Conservation (phyloP, 169 alveolate species). For the Plasmodium knowlesi region DNA sequence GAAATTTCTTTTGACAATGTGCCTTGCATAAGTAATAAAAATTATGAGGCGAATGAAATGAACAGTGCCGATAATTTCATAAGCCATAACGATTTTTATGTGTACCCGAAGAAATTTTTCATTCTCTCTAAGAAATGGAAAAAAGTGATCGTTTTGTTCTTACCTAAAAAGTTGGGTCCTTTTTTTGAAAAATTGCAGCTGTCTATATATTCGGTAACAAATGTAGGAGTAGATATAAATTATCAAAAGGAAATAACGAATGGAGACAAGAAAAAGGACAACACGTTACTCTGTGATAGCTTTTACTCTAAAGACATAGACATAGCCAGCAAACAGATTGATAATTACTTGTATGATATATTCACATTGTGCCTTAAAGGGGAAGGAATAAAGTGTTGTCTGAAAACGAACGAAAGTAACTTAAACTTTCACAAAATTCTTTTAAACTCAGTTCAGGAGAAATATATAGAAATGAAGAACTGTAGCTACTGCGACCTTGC, state of each 20-base stretch:
- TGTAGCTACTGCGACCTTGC: conserved; percentile 38
- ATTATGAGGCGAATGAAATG: neutral
- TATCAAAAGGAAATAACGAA: neutral
- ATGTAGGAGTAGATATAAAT: neutral
- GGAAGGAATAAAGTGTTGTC: conserved; percentile 54
- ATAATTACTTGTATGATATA: conserved; percentile 15
- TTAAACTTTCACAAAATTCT: conserved; percentile 63
- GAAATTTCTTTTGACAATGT: conserved; percentile 56
- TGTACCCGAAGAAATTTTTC: conserved; percentile 42
- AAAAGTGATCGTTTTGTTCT: conserved; percentile 52
- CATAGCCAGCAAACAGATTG: conserved; percentile 22
- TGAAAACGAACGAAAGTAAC: conserved; percentile 22
- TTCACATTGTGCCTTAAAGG: conserved; percentile 36
- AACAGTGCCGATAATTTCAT: conserved; percentile 12
- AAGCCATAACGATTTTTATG: conserved; percentile 56
- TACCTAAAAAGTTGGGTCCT: conserved; percentile 9
- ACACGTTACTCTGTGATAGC: neutral
- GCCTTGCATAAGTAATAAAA: neutral
- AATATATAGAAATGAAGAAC: conserved; percentile 32
- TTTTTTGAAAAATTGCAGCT: conserved; percentile 30
- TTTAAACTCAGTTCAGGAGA: conserved; percentile 36
- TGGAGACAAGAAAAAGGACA: neutral
- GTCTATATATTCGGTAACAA: conserved; percentile 19
- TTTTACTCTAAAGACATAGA: conserved; percentile 4
- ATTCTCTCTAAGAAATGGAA: conserved; percentile 43